Evolutionary conservation across 805 yeast species (phyloP), one percentile per base, ranked within the genome.

Genomic region (Komagataella kurtzmanii): DNA sequence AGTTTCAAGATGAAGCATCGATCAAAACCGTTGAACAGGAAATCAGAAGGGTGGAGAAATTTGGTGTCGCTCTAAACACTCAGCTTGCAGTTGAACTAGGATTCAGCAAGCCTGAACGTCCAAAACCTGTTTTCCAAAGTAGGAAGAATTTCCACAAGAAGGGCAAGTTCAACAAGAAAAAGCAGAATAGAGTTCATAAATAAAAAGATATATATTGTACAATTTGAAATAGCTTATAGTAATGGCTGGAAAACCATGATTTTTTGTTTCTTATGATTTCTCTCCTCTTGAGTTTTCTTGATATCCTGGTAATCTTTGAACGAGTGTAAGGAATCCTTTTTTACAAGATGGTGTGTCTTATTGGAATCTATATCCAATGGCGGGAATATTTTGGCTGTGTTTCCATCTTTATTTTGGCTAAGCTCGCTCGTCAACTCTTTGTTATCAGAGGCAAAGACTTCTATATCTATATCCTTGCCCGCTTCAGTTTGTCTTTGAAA

Each of bases 1-100:
- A 87, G 64, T 90, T 89, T 59, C 93, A 91, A 19, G 76, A 74
- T 55, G 88, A 82, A 50, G 68, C 69, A 12, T 63, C 59, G 30
- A 69, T 68, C 18, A 75, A 77, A 23, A 72, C 72, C 44, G 77
- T 85, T 49, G 79, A 79, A 60, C 80, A 77, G 55, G 82, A 79
- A 54, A 69, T 88, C 58, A 73, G 73, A 44, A 79, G 96, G 62
- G 79, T 89, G 56, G 83, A 83, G 63, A 88, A 87, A 70, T 90
- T 88, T 62, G 98, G 97, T 24, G 78, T 88, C 49, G 84, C 81
- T 55, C 63, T 73, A 43, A 81, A 81, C 53, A 80, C 85, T 45
- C 76, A 82, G 7, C 66, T 85, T 57, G 89, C 88, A 44, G 71
- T 69, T 56, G 89, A 84, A 60, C 71, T 85, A 48, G 89, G 89